Percentiles rank a stretch among this genome's conserved stretches.
phyloP scores from a whole-genome alignment of 2,329 filamentous ascomycete genomes.

The Colletotrichum godetiae region DNA sequence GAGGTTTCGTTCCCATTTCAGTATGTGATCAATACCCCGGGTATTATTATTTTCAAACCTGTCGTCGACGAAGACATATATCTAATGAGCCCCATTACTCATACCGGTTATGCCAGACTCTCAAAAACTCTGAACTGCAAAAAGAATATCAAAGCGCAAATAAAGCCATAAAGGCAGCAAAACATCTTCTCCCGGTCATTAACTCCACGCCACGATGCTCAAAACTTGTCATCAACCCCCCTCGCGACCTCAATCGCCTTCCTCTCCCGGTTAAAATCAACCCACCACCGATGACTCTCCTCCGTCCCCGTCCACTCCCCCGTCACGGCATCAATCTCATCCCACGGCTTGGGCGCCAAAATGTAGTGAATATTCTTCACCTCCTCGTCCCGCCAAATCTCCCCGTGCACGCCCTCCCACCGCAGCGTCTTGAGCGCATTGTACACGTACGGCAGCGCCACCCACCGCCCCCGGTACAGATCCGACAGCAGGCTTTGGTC shows the following conservation, averaged over 20 bases:
- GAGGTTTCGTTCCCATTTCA: too few species aligned
- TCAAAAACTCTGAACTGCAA: neutral
- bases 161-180: neutral
- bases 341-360: slow-evolving; percentile 71
- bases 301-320: slow-evolving; percentile 58
- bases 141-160: neutral
- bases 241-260: slow-evolving; percentile 51
- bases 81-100: neutral
- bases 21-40: neutral
- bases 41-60: neutral
- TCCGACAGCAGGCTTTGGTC: slow-evolving; percentile 70
- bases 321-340: slow-evolving; percentile 55
- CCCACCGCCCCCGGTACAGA: slow-evolving; percentile 67
- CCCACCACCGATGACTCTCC: slow-evolving; percentile 68
- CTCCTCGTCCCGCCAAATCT: slow-evolving; percentile 67
- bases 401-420: slow-evolving; percentile 61
- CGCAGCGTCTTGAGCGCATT: slow-evolving; percentile 73
- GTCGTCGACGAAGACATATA: neutral
- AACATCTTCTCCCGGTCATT: neutral
- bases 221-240: slow-evolving; percentile 52
- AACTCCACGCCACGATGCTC: neutral
- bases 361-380: slow-evolving; percentile 74
- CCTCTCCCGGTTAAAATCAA: slow-evolving; percentile 59
- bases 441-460: slow-evolving; percentile 68
- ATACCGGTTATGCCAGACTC: neutral